A percentile compares a stretch with the other conserved stretches of the same genome.
Evolutionary conservation across 208 protist genomes (phyloP).

Genomic region (Tritrichomonas foetus): DNA sequence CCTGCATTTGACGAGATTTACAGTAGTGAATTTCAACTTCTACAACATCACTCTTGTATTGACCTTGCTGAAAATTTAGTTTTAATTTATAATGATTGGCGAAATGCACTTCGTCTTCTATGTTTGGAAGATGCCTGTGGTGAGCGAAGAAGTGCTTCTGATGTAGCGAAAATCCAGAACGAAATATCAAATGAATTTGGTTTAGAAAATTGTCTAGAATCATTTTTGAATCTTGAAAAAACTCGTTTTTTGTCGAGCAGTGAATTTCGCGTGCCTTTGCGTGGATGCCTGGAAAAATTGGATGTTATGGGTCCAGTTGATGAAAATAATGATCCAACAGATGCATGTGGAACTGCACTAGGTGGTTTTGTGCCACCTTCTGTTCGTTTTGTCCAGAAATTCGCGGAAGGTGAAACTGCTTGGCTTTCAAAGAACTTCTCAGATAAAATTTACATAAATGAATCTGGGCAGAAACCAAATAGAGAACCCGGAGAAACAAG

Average conservation of each 20-base stretch:
- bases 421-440: neutral
- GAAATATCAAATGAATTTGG: neutral
- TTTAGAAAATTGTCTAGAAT: neutral
- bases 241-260: neutral
- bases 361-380: neutral
- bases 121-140: neutral
- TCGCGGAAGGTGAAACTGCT: neutral
- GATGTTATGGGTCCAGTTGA: too few relatives aligned
- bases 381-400: neutral
- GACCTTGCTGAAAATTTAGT: neutral
- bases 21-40: too few relatives aligned
- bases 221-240: neutral
- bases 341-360: too few relatives aligned
- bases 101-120: neutral
- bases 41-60: too few relatives aligned
- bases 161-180: neutral
- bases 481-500: neutral
- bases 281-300: too few relatives aligned
- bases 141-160: too few relatives aligned
- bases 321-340: too few relatives aligned
- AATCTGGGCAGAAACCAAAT: neutral
- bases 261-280: too few relatives aligned
- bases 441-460: neutral
- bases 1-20: too few relatives aligned
- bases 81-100: conserved; percentile 14